phyloP scores from a whole-genome alignment of 768 basidiomycete species.

The Boletales sp. region DNA sequence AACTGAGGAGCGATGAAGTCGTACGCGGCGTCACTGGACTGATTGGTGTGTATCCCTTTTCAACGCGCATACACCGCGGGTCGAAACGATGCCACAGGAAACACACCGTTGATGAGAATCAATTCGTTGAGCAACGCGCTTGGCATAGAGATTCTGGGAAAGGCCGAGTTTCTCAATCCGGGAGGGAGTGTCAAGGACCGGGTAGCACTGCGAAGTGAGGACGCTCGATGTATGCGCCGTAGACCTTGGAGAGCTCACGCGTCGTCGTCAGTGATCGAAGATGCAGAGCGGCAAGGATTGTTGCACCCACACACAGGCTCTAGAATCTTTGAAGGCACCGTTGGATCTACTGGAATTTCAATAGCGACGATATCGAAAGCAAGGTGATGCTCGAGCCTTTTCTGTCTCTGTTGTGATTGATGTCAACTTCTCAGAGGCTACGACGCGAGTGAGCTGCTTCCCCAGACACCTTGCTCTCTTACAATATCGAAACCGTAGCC shows the following conservation, averaged over 20 bases:
- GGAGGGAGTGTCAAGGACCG: conserved; percentile 98
- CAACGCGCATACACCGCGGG: no score
- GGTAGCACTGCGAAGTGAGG: conserved; percentile 85
- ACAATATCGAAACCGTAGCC: conserved; percentile 39
- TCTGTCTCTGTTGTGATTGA: not conserved
- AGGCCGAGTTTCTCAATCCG: conserved; percentile 97
- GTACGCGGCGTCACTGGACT: conserved; percentile 77
- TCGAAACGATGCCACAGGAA: conserved; percentile 49
- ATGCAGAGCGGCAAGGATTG: conserved; percentile 82
- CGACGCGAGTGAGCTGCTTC: conserved; percentile 58
- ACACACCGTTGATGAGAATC: conserved; percentile 90
- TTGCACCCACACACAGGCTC: conserved; percentile 85
- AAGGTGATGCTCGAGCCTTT: conserved; percentile 44
- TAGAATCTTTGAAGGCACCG: conserved; percentile 95
- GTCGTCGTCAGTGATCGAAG: conserved; percentile 75
- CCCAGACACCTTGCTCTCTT: not conserved
- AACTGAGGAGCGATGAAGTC: conserved; percentile 72
- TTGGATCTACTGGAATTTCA: conserved; percentile 94
- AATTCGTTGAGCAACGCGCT: conserved; percentile 87
- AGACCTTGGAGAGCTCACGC: not conserved
- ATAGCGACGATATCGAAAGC: conserved; percentile 91
- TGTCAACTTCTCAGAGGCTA: conserved; percentile 60
- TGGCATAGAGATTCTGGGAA: conserved; percentile 92
- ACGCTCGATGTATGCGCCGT: not conserved
- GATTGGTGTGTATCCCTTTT: conserved; percentile 60